Evolutionary conservation across 495 filamentous ascomycete genomes (phyloP), one percentile per base, ranked within the genome.

Genomic region (Chaetomium fimeti): DNA sequence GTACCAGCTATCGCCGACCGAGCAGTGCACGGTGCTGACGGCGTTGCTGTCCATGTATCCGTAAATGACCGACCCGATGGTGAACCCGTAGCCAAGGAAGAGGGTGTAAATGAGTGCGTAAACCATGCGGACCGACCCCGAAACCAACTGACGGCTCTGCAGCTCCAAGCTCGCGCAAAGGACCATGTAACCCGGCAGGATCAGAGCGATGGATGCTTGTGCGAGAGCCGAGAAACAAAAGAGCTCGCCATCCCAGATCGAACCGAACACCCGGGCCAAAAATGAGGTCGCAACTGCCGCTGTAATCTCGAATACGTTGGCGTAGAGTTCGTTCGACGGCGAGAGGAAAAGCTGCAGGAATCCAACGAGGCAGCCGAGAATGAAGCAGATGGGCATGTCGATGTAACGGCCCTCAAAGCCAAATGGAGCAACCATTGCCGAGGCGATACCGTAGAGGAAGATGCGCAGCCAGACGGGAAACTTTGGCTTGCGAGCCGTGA

Each of bases 81-180:
- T 97, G 68, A 98, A 96, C 8, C 93, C 94, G 69, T 93, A 97
- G n/a, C 93, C 93, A 9, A 98, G 87, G 75, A 97, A 96, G 2
- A 97, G 81, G 0, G 93, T 93, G 75, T 97, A 97, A 36, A 97
- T 93, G 60, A 97, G 89, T 9, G 93, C 91, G 67, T 97, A 97
- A 7, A 98, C 91, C 89, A 97, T 93, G 53, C 93, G 90, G 13
- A 97, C 90, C 7, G 91, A 93, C 2, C 93, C 93, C 20, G 93
- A 91, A 6, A 97, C 88, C 55, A 98, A 88, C 63, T 87, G 88
- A 58, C 85, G 83, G 11, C 89, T 93, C 73, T 97, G 93, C 0
- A 98, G 84, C 74, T 98, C 93, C 32, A 98, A 82, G 53, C 86
- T 88, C 9, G 88, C 90, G 73, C 89, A 92, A 54, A 96, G 73